phyloP scores from a whole-genome alignment of 1,139 yeast genomes.

The Protomyces inouyei region DNA sequence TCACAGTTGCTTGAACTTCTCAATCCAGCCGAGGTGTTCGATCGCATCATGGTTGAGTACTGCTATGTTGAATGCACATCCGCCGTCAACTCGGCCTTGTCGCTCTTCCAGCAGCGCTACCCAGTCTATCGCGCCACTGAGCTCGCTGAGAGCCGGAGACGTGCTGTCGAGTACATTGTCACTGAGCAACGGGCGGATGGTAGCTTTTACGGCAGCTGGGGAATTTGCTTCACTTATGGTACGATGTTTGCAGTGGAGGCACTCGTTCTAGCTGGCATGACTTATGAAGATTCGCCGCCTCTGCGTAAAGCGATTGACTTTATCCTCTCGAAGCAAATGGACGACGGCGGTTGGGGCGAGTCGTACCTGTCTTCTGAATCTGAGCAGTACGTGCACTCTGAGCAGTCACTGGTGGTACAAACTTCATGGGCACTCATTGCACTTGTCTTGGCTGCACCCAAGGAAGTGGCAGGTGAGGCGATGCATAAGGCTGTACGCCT shows the following conservation, averaged over 20 bases:
- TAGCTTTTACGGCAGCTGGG: conserved; percentile 99
- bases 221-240: conserved; percentile 92
- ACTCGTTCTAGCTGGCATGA: conserved; percentile 60
- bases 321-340: conserved; percentile 64
- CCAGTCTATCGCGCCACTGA: conserved; percentile 59
- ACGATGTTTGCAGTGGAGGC: conserved; percentile 98
- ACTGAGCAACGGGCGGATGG: conserved; percentile 72
- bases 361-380: conserved; percentile 39
- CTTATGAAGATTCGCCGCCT: conserved; percentile 55
- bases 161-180: conserved; percentile 69
- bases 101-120: conserved; percentile 64
- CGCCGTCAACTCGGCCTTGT: conserved; percentile 82
- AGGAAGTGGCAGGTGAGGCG: conserved; percentile 49
- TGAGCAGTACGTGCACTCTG: conserved; percentile 66
- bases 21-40: conserved; percentile 97
- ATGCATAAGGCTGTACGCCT: conserved; percentile 56
- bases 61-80: conserved; percentile 98
- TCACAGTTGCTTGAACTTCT: conserved; percentile 67
- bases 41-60: conserved; percentile 96
- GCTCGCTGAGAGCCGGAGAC: conserved; percentile 60
- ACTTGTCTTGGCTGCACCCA: conserved; percentile 72
- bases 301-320: conserved; percentile 82
- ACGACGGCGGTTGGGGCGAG: conserved; percentile 98
- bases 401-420: conserved; percentile 71
- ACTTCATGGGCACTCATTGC: conserved; percentile 93